Base-by-base conservation (phyloP, 2,329 filamentous ascomycete genomes). In the Colletotrichum spaethianum region DNA sequence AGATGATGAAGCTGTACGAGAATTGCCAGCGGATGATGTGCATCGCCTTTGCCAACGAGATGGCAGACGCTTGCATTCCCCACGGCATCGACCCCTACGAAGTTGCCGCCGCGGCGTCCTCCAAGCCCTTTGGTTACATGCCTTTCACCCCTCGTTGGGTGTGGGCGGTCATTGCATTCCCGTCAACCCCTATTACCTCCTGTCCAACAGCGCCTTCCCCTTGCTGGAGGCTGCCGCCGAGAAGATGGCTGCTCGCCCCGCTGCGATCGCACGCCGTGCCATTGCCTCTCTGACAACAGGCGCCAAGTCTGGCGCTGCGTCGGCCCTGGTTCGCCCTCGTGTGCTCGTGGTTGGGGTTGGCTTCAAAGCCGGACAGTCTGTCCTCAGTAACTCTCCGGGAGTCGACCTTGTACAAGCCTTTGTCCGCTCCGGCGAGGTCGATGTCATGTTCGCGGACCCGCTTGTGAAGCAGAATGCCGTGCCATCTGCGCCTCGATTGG, bases 1-100 rank as follows among this genome's bases (percentile, higher is more conserved):
- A 85, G 73, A 85, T 85, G 83, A 83, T 80, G 53, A 86, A 86
- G 74, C 75, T 85, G 8, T 85, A 84, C 74, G 83, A 85, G 68
- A 86, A 85, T 74, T 86, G 84, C 76, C 82, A 84, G 68, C 78
- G 83, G 6, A 84, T 83, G 79, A 75, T 85, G 50, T 77, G 77
- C 56, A 82, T 83, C 42, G 82, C 83, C 1, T 85, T 82, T 66
- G 82, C 80, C 69, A 85, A 85, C 73, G 83, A 85, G 71, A 84
- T 85, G 80, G 82, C 83, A 3, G 81, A 85, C 70, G 83, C 83
- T 12, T 84, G 82, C 61, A 59, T 75, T 3, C 67, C 74, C 1
- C 76, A 80, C 33, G 78, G 75, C 28, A 84, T 85, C 44, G 79
- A 84, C 63, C 78, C 80, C 2, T 80, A 79, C 57, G 83, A 85